Evolutionary conservation across 1,284 basidiomycete species (phyloP), one percentile per base, ranked within the genome.

Genomic region (Ustilago crameri): DNA sequence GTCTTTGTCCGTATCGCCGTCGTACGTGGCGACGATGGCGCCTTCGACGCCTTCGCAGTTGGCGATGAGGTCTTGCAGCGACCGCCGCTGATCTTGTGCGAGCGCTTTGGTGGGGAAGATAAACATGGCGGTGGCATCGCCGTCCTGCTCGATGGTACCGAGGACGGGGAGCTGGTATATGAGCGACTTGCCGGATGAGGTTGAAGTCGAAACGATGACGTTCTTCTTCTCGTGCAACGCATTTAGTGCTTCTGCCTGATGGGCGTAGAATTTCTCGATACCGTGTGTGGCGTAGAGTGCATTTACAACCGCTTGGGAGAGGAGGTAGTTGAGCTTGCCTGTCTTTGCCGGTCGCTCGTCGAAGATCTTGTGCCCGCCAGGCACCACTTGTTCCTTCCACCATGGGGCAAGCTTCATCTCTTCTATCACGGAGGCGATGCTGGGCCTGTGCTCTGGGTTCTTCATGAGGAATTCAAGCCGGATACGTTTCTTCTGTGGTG

Each of bases 21-120:
- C 93, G 80, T 93, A 95, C 0, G 91, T 94, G 2, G 89, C 88
- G 9, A 93, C 88, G 86, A 86, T 54, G n/a, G 65, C 67, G 40
- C 91, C 84, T 51, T 90, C 86, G 12, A 93, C 85, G 5, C 88
- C 88, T 0, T 88, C 86, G 80, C 88, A 90, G 9, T 86, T 85
- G 58, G 79, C 86, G 0, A 95, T 76, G 5, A 95, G 80, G 22
- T 74, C 71, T 44, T 74, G 67, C 10, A 83, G 57, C 17, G 81
- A 80, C 3, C 76, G 60, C 67, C 87, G 88, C 83, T 95, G 93
- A 80, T 95, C 93, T 84, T 95, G 93, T 0, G 93, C 93, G 27
- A 95, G 86, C 9, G 93, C 93, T 90, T 95, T 95, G 1, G 93
- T 95, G 1, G 93, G 93, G 76, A 94, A 95, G 46, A 95, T 88